phyloP scores from a whole-genome alignment of 2,329 filamentous ascomycete genomes.

The Amauroascus verrucosus region DNA sequence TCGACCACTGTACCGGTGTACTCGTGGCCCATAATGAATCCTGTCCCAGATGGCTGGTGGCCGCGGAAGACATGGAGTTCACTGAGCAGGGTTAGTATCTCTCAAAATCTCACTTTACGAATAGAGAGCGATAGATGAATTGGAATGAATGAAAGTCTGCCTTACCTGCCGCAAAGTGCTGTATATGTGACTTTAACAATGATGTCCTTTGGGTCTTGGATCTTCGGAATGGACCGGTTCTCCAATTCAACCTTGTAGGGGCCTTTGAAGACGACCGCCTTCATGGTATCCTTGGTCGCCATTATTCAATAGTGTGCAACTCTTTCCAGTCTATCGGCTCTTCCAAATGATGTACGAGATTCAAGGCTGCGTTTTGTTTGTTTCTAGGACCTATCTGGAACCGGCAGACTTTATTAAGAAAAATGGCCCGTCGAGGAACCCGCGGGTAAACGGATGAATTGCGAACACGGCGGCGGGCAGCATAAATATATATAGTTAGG shows the following conservation, averaged over 20 bases:
- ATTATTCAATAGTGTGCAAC: conserved; percentile 17
- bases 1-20: conserved; percentile 69
- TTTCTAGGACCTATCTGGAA: too few species aligned
- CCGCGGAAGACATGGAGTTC: conserved; percentile 83
- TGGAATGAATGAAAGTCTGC: conserved; percentile 14
- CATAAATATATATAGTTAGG: not conserved
- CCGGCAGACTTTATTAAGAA: too few species aligned
- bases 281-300: conserved; percentile 53
- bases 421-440: too few species aligned
- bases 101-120: too few species aligned
- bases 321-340: not conserved
- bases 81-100: conserved; percentile 36
- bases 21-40: conserved; percentile 65
- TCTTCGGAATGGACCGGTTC: conserved; percentile 64
- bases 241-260: conserved; percentile 65
- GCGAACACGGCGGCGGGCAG: not conserved
- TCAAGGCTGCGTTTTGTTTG: too few species aligned
- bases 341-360: too few species aligned
- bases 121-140: not conserved
- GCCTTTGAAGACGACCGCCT: conserved; percentile 78
- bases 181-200: conserved; percentile 75
- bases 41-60: conserved; percentile 57
- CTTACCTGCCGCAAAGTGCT: conserved; percentile 78
- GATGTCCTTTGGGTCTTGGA: conserved; percentile 62
- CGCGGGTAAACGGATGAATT: too few species aligned